Evolutionary conservation across 495 filamentous ascomycete species (phyloP), one percentile per base, ranked within the genome.

Genomic region (Baudoinia panamericana): DNA sequence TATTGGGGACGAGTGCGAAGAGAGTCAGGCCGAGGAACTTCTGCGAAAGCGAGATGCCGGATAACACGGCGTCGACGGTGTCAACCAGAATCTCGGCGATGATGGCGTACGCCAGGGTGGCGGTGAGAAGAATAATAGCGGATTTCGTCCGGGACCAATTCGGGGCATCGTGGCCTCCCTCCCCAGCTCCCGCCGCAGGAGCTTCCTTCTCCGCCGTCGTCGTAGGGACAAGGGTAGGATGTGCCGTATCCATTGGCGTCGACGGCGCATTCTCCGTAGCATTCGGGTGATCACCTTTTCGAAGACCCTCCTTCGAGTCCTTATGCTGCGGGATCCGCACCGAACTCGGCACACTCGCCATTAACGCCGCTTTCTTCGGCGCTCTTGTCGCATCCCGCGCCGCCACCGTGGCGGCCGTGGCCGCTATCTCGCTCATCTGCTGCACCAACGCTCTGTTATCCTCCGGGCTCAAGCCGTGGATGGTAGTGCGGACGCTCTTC

Each of bases 1-100:
- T 96, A 58, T 96, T 99, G 1, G 90, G 90, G 19, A 99, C 90
- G 44, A 99, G 68, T 6, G 92, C 88, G 55, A 99, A 99, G 30
- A 99, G 67, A 23, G 92, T 96, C 46, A 99, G 93, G 30, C 90
- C 90, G 36, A 99, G 69, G 61, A 99, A 99, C 57, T 99, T 99
- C 55, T 95, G 87, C 54, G 95, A 86, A 53, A 99, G 82, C 30
- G 87, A 78, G 26, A 90, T 77, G 55, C 79, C 82, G 43, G 84
- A 74, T 31, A 99, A 61, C 5, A 99, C 92, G 9, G 88, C 80
- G 55, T 99, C 90, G 7, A 99, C 90, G 0, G 86, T 96, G 56
- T 92, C 78, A 30, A 99, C 90, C 15, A 99, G 65, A 26, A 99
- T 95, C 63, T 99, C 90, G 15, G 90, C 90, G 52, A 99, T 90